A percentile compares a stretch with the other conserved stretches of the same genome.
phyloP scores from a whole-genome alignment of 345 rosid genomes.

The Citrus sp. region DNA sequence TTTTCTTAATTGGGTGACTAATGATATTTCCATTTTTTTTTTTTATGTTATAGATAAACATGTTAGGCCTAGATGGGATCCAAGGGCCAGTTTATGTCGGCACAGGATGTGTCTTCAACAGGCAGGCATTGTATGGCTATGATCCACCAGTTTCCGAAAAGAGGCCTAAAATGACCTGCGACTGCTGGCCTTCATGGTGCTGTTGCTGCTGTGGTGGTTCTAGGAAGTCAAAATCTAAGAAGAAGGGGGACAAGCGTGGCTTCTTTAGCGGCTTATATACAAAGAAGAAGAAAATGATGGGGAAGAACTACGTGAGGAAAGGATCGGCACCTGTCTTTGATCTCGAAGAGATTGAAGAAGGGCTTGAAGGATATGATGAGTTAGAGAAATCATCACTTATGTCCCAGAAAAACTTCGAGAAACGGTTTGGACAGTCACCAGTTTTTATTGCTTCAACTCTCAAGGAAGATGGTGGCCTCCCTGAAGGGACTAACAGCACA shows the following conservation, averaged over 20 bases:
- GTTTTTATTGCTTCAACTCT: constrained; percentile 88
- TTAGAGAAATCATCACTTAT: constrained; percentile 86
- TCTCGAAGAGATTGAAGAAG: constrained; percentile 97
- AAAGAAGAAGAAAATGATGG: constrained; percentile 69
- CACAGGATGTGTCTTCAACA: constrained; percentile 92
- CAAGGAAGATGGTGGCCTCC: constrained; percentile 93
- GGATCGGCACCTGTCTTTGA: constrained; percentile 54
- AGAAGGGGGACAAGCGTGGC: constrained; percentile 56
- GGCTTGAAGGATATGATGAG: constrained; percentile 94
- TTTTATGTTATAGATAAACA: constrained; percentile 57
- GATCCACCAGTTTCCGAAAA: constrained; percentile 89
- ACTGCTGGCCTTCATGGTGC: constrained; percentile 96
- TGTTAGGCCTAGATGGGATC: constrained; percentile 88
- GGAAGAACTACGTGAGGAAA: constrained; percentile 65
- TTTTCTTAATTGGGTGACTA: neutral
- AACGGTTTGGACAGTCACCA: constrained; percentile 90
- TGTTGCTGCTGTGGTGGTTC: constrained; percentile 92
- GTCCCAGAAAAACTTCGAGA: constrained; percentile 95
- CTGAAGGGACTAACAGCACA: constrained; percentile 76
- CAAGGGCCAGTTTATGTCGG: constrained; percentile 99
- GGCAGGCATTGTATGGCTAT: constrained; percentile 92
- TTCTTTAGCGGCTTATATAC: constrained; percentile 47
- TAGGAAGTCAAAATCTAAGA: constrained; percentile 71
- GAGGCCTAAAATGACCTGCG: constrained; percentile 95
- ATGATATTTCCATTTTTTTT: neutral